Conservation (phyloP, 2,329 filamentous ascomycete species). For the Shiraia sp. region DNA sequence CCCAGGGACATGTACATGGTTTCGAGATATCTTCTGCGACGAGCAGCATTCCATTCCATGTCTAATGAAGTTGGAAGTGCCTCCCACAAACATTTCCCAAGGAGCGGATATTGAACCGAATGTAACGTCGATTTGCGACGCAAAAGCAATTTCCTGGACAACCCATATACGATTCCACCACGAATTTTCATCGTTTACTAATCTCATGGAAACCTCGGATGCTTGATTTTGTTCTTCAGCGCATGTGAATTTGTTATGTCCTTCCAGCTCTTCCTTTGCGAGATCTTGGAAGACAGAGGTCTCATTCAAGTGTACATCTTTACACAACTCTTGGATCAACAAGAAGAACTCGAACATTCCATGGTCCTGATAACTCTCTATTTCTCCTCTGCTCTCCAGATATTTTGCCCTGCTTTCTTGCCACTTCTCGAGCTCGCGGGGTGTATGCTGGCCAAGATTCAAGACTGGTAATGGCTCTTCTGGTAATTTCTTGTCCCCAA, state of each 20-base stretch:
- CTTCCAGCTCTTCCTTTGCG: neutral
- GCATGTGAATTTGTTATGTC: neutral
- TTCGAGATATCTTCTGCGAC: neutral
- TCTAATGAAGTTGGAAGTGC: conserved; percentile 1
- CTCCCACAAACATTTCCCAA: conserved; percentile 12
- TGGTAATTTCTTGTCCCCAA: neutral
- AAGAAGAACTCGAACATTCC: too few relatives aligned
- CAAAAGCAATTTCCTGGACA: conserved; percentile 16
- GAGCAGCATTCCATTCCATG: conserved; percentile 7
- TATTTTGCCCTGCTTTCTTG: too few relatives aligned
- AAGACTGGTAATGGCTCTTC: neutral
- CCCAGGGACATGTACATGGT: conserved; percentile 5
- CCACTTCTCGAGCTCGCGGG: too few relatives aligned
- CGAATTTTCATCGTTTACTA: too few relatives aligned
- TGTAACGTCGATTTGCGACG: conserved; percentile 6
- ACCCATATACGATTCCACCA: conserved; percentile 25
- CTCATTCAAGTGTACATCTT: neutral
- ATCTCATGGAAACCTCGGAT: too few relatives aligned
- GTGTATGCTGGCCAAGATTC: too few relatives aligned
- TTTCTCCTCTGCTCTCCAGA: neutral
- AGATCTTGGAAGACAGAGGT: neutral
- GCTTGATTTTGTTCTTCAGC: neutral
- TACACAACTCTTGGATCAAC: too few relatives aligned
- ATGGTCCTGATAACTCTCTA: too few relatives aligned
- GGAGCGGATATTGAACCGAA: conserved; percentile 13